phyloP scores from a whole-genome alignment of 2,329 filamentous ascomycete species.

The Cordyceps sp. region DNA sequence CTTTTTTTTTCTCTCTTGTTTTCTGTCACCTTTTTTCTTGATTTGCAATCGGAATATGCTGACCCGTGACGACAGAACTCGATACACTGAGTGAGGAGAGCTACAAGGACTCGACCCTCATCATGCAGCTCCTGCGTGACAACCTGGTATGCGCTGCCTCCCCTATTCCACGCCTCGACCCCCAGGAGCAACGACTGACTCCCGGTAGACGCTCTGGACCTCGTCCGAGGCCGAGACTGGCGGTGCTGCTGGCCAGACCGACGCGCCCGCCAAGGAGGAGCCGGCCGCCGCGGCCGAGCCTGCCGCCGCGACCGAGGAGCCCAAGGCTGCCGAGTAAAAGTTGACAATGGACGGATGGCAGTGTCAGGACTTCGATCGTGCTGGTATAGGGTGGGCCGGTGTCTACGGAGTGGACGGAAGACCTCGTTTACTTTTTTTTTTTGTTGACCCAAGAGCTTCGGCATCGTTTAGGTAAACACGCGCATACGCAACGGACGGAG shows the following conservation, averaged over 20 bases:
- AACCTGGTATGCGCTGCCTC: slow-evolving; percentile 53
- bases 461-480: slow-evolving; percentile 30
- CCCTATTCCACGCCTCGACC: no score
- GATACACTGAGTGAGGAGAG: slow-evolving; percentile 95
- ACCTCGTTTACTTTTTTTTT: slow-evolving; percentile 38
- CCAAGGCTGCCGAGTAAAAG: slow-evolving; percentile 50
- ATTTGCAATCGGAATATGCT: background rate
- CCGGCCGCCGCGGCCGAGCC: slow-evolving; percentile 39
- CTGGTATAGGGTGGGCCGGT: slow-evolving; percentile 35
- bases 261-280: slow-evolving; percentile 25
- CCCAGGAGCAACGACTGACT: slow-evolving; percentile 19
- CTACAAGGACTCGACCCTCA: slow-evolving; percentile 98
- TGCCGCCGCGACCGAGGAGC: slow-evolving; percentile 43
- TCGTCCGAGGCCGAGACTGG: slow-evolving; percentile 90
- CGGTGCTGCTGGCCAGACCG: slow-evolving; percentile 32
- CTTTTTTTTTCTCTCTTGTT: background rate
- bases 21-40: no score
- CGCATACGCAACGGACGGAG: slow-evolving; percentile 20
- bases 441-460: slow-evolving; percentile 20
- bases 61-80: slow-evolving; percentile 45
- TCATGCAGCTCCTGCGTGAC: slow-evolving; percentile 97
- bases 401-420: slow-evolving; percentile 48
- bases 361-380: slow-evolving; percentile 12
- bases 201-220: slow-evolving; percentile 81
- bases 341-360: slow-evolving; percentile 10